These are phyloP conservation scores for Yarrowia porcina DNA, from an alignment of 805 yeast species.

Conservation along the genomic window DNA sequence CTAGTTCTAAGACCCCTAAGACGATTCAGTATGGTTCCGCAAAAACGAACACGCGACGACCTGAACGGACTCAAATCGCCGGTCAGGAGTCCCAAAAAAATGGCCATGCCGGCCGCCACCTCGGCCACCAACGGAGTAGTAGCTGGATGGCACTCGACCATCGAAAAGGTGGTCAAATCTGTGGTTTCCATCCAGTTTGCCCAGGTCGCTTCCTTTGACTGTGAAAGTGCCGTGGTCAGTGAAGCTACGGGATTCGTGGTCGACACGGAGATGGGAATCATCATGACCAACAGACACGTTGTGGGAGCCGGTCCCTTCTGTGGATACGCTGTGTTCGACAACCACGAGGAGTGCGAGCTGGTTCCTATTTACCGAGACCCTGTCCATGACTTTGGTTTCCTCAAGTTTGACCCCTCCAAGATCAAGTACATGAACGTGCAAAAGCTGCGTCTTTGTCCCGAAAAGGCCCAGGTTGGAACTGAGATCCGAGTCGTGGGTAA, in stretches of 20 bases:
- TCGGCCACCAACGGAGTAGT: constrained; percentile 29
- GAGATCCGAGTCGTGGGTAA: constrained; percentile 95
- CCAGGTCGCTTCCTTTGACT: constrained; percentile 81
- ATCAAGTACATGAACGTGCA: constrained; percentile 72
- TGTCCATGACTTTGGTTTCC: constrained; percentile 90
- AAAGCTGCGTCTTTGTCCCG: constrained; percentile 69
- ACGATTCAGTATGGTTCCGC: constrained; percentile 24
- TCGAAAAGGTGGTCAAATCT: constrained; percentile 73
- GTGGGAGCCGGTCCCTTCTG: constrained; percentile 94
- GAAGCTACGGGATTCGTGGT: constrained; percentile 98
- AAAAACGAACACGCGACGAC: constrained; percentile 19
- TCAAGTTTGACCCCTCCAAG: constrained; percentile 67
- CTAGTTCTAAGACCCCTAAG: constrained; percentile 16
- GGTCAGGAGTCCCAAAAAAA: constrained; percentile 21
- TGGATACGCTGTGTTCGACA: constrained; percentile 89
- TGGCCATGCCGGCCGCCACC: constrained; percentile 13
- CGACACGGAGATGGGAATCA: constrained; percentile 75
- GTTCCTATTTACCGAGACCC: constrained; percentile 88
- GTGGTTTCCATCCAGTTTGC: constrained; percentile 89
- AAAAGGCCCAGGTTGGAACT: constrained; percentile 82
- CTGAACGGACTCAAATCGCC: constrained; percentile 23
- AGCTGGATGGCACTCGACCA: constrained; percentile 73
- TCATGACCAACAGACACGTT: constrained; percentile 88
- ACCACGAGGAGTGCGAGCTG: constrained; percentile 89
- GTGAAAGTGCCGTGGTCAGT: constrained; percentile 67